A percentile compares a stretch with the other conserved stretches of the same genome.
Conservation (phyloP, 305 asterid genomes). For the Fraxinus latifolia region DNA sequence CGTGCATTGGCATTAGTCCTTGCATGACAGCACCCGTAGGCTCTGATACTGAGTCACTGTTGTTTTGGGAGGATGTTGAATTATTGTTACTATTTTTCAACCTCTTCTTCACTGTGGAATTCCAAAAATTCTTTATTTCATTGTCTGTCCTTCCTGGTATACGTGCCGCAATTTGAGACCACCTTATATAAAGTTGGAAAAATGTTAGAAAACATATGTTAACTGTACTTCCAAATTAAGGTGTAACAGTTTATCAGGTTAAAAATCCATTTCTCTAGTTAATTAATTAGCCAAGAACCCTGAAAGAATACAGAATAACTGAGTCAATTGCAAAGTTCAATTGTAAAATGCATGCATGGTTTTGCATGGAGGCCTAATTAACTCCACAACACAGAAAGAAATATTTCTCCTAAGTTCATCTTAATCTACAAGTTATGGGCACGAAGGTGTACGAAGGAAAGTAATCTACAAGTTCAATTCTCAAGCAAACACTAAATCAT, state of each 20-base stretch:
- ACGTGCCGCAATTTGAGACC: slow-evolving; percentile 56
- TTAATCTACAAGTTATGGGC: too few species aligned
- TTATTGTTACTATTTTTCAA: slow-evolving; percentile 29
- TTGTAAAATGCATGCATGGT: neutral
- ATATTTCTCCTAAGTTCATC: too few species aligned
- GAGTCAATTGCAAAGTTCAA: neutral
- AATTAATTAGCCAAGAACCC: neutral
- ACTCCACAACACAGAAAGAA: too few species aligned
- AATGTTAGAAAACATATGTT: neutral
- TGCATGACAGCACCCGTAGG: slow-evolving; percentile 20
- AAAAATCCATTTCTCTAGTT: neutral
- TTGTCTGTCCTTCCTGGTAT: slow-evolving; percentile 54
- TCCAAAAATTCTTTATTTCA: slow-evolving; percentile 54
- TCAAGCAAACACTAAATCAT: too few species aligned
- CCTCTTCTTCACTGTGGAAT: slow-evolving; percentile 47
- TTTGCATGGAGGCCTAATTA: neutral
- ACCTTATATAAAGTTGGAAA: slow-evolving; percentile 24
- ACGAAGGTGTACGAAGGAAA: too few species aligned
- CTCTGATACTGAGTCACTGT: slow-evolving; percentile 45
- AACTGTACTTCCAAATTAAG: neutral
- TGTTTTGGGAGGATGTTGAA: slow-evolving; percentile 33
- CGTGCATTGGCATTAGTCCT: slow-evolving; percentile 48
- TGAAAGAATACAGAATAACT: neutral
- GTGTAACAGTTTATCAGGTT: too few species aligned
- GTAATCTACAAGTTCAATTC: too few species aligned